A percentile compares a stretch with the other conserved stretches of the same genome.
These are phyloP conservation scores for Ogataea neopini DNA, from an alignment of 805 yeast species.

Conservation along the genomic window DNA sequence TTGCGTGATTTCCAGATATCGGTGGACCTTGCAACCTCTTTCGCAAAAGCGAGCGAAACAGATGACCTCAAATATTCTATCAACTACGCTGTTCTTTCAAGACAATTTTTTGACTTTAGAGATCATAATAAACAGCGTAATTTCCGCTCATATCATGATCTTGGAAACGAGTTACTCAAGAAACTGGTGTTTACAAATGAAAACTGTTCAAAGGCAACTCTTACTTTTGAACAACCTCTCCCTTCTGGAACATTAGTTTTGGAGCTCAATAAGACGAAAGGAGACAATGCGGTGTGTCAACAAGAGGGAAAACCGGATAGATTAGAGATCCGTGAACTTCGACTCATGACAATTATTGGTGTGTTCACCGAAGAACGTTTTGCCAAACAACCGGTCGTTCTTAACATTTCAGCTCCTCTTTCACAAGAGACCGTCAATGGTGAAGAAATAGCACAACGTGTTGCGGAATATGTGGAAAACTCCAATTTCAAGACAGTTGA, in stretches of 20 bases:
- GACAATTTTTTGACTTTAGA: constrained; percentile 58
- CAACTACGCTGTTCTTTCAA: constrained; percentile 83
- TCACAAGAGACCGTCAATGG: constrained; percentile 35
- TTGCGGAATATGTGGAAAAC: constrained; percentile 64
- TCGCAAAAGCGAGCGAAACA: constrained; percentile 68
- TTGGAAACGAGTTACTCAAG: constrained; percentile 28
- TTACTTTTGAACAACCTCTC: constrained; percentile 15
- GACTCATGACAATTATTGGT: constrained; percentile 79
- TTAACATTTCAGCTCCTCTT: constrained; percentile 52
- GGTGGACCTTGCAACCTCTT: constrained; percentile 62
- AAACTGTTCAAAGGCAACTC: constrained; percentile 18
- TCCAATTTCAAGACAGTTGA: constrained; percentile 91
- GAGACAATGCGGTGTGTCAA: not conserved
- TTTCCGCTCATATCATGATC: constrained; percentile 43
- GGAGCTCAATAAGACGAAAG: constrained; percentile 11
- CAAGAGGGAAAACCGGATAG: constrained; percentile 6
- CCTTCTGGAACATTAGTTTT: constrained; percentile 7
- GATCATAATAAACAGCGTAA: constrained; percentile 41
- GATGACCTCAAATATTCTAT: constrained; percentile 83
- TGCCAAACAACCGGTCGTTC: constrained; percentile 70
- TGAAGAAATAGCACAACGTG: constrained; percentile 45
- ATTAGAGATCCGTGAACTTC: constrained; percentile 49
- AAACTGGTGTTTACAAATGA: constrained; percentile 23
- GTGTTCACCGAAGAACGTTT: constrained; percentile 89
- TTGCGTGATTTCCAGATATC: constrained; percentile 33